Conservation (phyloP, 345 rosid genomes). For the Linum tenue region DNA sequence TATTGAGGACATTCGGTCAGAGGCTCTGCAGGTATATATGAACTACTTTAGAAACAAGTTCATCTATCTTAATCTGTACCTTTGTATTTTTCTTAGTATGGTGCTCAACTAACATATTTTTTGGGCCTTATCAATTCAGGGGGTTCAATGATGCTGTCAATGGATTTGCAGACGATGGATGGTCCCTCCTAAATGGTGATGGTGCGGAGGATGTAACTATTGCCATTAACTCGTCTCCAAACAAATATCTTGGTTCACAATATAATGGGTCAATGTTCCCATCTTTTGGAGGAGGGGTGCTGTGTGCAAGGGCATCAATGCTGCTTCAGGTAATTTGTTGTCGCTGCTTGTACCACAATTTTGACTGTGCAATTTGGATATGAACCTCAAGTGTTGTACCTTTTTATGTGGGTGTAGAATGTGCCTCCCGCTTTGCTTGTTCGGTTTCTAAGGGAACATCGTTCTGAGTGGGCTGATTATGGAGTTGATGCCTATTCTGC, state of each 20-base stretch:
- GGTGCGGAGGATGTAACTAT: constrained; percentile 82
- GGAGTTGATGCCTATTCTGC: constrained; percentile 87
- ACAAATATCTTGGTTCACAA: constrained; percentile 63
- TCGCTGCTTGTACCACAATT: not conserved
- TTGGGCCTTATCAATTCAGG: constrained; percentile 27
- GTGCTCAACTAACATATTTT: not conserved
- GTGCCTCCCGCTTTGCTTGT: constrained; percentile 87
- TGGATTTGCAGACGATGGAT: constrained; percentile 89
- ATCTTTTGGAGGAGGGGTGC: constrained; percentile 79
- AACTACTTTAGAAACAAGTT: not conserved
- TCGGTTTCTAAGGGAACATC: constrained; percentile 92
- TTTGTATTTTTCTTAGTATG: not conserved
- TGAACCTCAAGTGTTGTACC: not conserved
- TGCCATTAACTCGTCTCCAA: constrained; percentile 64
- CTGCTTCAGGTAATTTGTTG: constrained; percentile 57
- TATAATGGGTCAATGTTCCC: constrained; percentile 54
- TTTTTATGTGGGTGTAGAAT: constrained; percentile 34
- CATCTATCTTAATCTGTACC: not conserved
- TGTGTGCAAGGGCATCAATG: constrained; percentile 95
- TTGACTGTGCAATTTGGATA: not conserved
- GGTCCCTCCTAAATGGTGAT: constrained; percentile 76
- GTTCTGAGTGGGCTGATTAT: constrained; percentile 96
- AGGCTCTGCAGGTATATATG: constrained; percentile 65
- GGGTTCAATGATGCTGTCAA: constrained; percentile 95
- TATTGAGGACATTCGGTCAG: constrained; percentile 88